Evolutionary conservation across 306 rosid genomes (phyloP).

Genomic region (Begonia fuchsioides): DNA sequence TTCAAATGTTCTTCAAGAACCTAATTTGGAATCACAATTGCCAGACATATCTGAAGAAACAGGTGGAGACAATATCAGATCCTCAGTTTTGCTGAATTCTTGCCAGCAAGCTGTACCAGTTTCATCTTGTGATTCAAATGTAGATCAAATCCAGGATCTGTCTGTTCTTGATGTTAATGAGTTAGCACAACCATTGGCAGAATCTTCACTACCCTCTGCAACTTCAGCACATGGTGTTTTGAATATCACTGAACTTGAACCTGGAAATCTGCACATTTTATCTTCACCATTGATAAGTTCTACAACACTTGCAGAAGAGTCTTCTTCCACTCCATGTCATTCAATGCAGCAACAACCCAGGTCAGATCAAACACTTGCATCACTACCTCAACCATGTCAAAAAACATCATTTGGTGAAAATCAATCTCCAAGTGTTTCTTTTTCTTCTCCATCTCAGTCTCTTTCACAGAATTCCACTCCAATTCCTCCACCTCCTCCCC

Average conservation of each 20-base stretch:
- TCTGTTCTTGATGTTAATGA: constrained; percentile 25
- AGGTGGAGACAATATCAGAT: constrained; percentile 17
- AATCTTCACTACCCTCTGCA: constrained; percentile 5
- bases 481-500: constrained; percentile 15
- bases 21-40: constrained; percentile 17
- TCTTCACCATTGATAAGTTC: constrained; percentile 15
- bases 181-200: constrained; percentile 14
- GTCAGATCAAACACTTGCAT: constrained; percentile 13
- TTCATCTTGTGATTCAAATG: constrained; percentile 43
- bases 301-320: constrained; percentile 19
- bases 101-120: constrained; percentile 38
- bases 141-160: constrained; percentile 74
- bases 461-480: constrained; percentile 2
- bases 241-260: constrained; percentile 19
- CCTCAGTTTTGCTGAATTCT: constrained; percentile 35
- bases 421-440: constrained; percentile 15
- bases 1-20: constrained; percentile 36
- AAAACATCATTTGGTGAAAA: constrained; percentile 14
- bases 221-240: constrained; percentile 1
- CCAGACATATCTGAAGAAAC: constrained; percentile 14
- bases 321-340: constrained; percentile 12
- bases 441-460: constrained; percentile 11
- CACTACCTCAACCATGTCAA: constrained; percentile 10
- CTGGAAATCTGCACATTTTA: constrained; percentile 18
- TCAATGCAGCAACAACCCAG: constrained; percentile 6